phyloP scores from a whole-genome alignment of 129 eudicot species.

The Saposhnikovia divaricata region DNA sequence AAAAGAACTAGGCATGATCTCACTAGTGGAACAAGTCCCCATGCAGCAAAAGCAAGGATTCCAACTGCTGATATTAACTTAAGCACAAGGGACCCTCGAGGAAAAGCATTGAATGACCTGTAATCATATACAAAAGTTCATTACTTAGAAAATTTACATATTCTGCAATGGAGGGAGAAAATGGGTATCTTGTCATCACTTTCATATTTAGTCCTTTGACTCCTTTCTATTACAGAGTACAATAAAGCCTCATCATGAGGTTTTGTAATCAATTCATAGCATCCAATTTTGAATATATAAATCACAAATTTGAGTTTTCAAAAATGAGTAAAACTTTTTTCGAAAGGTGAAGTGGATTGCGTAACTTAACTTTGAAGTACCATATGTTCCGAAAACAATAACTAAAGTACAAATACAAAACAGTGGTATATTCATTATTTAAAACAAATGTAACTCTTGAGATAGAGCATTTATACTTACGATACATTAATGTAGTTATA shows the following conservation, averaged over 20 bases:
- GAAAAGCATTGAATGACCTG: constrained; percentile 49
- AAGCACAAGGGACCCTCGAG: constrained; percentile 42
- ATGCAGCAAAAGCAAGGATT: constrained; percentile 62
- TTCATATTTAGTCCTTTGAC: neutral
- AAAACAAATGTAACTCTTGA: neutral
- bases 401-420: neutral
- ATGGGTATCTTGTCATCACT: constrained; percentile 4
- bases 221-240: neutral
- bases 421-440: neutral
- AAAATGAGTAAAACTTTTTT: neutral
- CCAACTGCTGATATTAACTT: constrained; percentile 68
- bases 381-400: neutral
- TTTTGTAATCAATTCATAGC: neutral
- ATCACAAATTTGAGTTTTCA: neutral
- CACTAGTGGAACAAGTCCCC: constrained; percentile 65
- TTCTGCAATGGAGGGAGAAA: neutral
- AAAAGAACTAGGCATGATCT: constrained; percentile 48
- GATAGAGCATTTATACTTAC: neutral
- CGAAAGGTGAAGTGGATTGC: neutral
- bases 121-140: constrained; percentile 15
- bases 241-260: neutral
- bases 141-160: neutral
- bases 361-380: neutral
- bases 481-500: neutral
- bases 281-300: neutral